Evolutionary conservation across 257 asterid species (phyloP), one percentile per base, ranked within the genome.

Genomic region (Ligustrum vulgare): DNA sequence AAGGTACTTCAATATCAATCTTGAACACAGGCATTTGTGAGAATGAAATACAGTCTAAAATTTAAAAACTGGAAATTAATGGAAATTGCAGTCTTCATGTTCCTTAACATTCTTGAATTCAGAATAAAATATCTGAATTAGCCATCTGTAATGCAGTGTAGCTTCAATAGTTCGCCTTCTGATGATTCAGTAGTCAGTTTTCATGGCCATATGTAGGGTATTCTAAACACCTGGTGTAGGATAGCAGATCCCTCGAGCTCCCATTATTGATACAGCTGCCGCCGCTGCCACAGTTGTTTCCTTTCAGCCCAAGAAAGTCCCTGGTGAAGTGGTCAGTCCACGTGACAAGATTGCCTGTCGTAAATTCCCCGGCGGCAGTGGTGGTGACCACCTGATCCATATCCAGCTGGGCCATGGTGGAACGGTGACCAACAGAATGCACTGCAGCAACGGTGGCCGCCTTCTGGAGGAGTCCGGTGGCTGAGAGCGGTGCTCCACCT

Each of bases 261-360:
- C 79, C 81, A 39, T 74, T 75, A 31, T 18, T 56, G 22, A 28
- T 28, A 28, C 67, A 63, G 2, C 51, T 54, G 8, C 74, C 63
- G n/a, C 60, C 69, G 1, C 51, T 62, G 9, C 74, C 72, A n/a
- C 75, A 37, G 3, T 79, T 77, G 70, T 73, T 80, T 16, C 82
- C 81, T 0, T 84, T 83, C 73, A 86, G 69, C 10, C 89, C 89
- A 5, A 86, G 87, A 72, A 86, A 86, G 73, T 86, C 87, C 70
- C 89, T 73, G 20, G 89, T 86, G 45, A 83, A 60, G 25, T 77
- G 76, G 25, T 85, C 87, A 28, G 63, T 80, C 89, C 89, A 86
- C 22, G 47, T 67, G 8, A 76, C 74, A 3, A 84, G 45, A 41
- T 58, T 71, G 22, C 72, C 80, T 1, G 85, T 16, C 7, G 63